Evolutionary conservation across 768 basidiomycete species (phyloP), one percentile per base, ranked within the genome.

Genomic region (Trametes villosa): DNA sequence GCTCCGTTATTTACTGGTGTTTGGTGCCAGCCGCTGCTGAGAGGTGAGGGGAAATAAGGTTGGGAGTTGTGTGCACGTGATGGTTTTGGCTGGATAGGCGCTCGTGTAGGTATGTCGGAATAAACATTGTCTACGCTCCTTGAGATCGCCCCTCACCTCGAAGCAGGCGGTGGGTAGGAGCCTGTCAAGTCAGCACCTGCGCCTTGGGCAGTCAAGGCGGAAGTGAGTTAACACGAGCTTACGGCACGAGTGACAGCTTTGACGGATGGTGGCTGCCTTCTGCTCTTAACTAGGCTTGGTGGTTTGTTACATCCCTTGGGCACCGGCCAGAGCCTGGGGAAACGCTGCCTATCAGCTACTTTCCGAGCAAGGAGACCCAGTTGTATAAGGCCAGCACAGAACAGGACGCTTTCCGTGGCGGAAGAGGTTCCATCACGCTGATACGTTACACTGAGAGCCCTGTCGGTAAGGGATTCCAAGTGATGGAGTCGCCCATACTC

Each of bases 211-310:
- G 62, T 59, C 41, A 54, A 59, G 27, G 62, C 62, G 9, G 62
- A 63, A 58, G 62, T 63, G n/a, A 48, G 42, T 49, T 12, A 30
- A n/a, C 13, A 24, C 18, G 8, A 12, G 15, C 27, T 31, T 30
- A 8, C 9, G 17, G 31, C 20, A 18, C 27, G 4, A 27, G 12
- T 36, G 46, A 22, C 26, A 36, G 44, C 44, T 24, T 31, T 53
- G 11, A 57, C n/a, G 6, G 22, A 9, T 13, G 7, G 13, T 20
- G 13, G 11, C 1, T 33, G 20, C 7, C 22, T 17, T 27, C 17
- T 18, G 15, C n/a, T n/a, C n/a, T n/a, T n/a, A n/a, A n/a, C n/a
- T 24, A 63, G 62, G 62, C 57, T n/a, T 63, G 62, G 62, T 63
- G 62, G 57, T 63, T 63, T 42, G 41, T 63, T 5, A 63, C 57